These are phyloP conservation scores for Helianthus tuberosus DNA, from an alignment of 129 eudicot species.

Conservation along the genomic window DNA sequence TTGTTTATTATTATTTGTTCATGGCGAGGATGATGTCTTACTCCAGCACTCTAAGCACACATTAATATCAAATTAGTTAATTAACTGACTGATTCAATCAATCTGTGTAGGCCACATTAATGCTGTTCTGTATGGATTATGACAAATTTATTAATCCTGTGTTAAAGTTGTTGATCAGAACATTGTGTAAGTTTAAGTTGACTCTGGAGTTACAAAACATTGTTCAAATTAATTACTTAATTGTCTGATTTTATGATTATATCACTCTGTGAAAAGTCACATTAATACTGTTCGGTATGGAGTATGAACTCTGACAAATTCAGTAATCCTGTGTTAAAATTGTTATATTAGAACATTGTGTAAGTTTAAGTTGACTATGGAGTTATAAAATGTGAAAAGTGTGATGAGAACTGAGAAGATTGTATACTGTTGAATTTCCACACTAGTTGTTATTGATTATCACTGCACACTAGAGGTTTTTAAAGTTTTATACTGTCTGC, in stretches of 20 bases:
- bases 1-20: background rate
- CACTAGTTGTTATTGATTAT: background rate
- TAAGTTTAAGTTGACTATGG: background rate
- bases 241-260: background rate
- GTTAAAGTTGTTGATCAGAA: background rate
- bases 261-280: background rate
- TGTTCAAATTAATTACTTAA: background rate
- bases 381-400: background rate
- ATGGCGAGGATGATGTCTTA: constrained; percentile 14
- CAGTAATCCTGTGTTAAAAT: background rate
- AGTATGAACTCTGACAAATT: background rate
- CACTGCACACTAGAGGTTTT: background rate
- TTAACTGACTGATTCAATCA: too few species aligned
- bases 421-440: background rate
- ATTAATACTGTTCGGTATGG: background rate
- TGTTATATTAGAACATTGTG: background rate
- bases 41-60: too few species aligned
- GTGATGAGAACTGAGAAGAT: background rate
- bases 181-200: background rate
- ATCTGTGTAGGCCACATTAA: too few species aligned
- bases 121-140: too few species aligned
- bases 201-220: background rate
- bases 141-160: background rate
- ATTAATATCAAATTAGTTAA: too few species aligned
- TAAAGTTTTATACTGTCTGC: background rate